Evolutionary conservation across 1,284 basidiomycete species (phyloP).

Genomic region (Pterulicium gracile): DNA sequence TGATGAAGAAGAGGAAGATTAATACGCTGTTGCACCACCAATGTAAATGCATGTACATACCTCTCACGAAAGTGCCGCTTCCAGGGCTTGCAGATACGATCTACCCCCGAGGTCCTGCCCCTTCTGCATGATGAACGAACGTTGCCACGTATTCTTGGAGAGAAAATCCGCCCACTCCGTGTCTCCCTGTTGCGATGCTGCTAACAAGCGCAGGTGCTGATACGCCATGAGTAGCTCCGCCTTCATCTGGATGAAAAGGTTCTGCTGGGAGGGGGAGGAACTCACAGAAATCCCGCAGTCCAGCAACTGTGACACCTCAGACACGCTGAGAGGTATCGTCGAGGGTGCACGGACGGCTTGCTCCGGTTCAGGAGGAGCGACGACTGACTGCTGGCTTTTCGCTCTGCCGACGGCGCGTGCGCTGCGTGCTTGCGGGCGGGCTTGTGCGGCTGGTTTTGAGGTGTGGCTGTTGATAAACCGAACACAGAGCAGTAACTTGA

Average conservation of each 20-base stretch:
- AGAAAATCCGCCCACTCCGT: background rate
- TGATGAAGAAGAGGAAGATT: conserved; percentile 20
- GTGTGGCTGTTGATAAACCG: conserved; percentile 24
- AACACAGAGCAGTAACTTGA: conserved; percentile 40
- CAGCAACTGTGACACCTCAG: background rate
- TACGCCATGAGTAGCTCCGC: background rate
- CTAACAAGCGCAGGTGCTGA: background rate
- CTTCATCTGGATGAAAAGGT: background rate
- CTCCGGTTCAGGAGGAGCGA: background rate
- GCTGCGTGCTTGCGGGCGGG: background rate
- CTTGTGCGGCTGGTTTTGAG: background rate
- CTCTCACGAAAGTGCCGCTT: background rate
- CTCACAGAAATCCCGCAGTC: background rate
- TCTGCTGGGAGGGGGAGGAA: background rate
- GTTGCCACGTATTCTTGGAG: background rate
- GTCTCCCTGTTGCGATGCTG: background rate
- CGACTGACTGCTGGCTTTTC: background rate
- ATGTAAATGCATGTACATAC: too few relatives aligned
- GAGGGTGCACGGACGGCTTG: too few relatives aligned
- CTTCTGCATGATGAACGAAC: background rate
- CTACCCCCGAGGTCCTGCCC: background rate
- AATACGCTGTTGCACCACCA: too few relatives aligned
- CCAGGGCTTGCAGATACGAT: background rate
- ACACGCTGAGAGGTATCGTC: background rate
- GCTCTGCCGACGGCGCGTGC: background rate